phyloP scores from a whole-genome alignment of 192 early-diverging fungal genomes.

The Coemansia sp. region DNA sequence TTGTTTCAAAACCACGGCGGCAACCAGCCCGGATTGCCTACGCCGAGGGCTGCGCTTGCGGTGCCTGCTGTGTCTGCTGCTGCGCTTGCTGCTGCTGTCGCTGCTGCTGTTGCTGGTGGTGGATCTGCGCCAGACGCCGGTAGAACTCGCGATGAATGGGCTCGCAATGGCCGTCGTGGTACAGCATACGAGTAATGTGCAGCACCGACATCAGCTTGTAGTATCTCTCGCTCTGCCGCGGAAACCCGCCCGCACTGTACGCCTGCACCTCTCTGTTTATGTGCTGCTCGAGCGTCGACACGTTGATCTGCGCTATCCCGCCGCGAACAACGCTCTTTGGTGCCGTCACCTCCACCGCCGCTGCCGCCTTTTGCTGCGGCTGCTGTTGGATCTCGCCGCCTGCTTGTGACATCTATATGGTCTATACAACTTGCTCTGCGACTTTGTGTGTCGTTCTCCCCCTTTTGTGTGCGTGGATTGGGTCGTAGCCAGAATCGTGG shows the following conservation, averaged over 20 bases:
- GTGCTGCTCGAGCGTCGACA: slow-evolving; percentile 36
- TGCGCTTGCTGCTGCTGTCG: slow-evolving; percentile 15
- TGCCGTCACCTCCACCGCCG: slow-evolving; percentile 1
- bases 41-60: slow-evolving; percentile 14
- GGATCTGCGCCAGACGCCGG: slow-evolving; percentile 49
- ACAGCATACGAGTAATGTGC: slow-evolving; percentile 52
- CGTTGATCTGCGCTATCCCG: slow-evolving; percentile 48
- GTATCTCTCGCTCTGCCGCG: slow-evolving; percentile 54
- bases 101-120: slow-evolving; percentile 43
- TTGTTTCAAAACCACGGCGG: not conserved
- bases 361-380: slow-evolving; percentile 1
- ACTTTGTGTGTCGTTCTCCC: too few species aligned
- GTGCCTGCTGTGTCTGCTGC: slow-evolving; percentile 8
- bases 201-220: slow-evolving; percentile 56
- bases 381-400: not conserved
- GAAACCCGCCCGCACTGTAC: slow-evolving; percentile 48
- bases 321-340: slow-evolving; percentile 35
- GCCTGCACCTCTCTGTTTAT: slow-evolving; percentile 47
- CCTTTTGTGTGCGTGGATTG: too few species aligned
- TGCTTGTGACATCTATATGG: slow-evolving; percentile 1
- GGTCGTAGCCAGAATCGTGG: too few species aligned
- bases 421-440: not conserved
- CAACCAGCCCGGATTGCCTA: not conserved
- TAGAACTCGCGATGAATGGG: slow-evolving; percentile 56
- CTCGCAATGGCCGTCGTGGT: slow-evolving; percentile 52